phyloP scores from a whole-genome alignment of 148 eudicot species.

The Camellia granthamiana region DNA sequence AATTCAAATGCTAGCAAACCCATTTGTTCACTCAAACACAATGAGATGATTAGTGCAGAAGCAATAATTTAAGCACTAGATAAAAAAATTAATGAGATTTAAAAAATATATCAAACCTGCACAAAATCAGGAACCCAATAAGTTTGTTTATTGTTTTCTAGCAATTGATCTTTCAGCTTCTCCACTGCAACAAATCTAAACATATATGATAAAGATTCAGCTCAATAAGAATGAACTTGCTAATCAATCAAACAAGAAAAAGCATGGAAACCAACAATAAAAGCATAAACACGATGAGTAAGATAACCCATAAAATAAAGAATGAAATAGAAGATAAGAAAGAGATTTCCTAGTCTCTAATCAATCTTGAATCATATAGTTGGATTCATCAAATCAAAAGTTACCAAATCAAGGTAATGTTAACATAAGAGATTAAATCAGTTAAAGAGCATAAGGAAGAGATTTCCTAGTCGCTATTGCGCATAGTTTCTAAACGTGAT shows the following conservation, averaged over 20 bases:
- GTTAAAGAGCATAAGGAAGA: not conserved
- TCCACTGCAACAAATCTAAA: no score
- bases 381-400: not conserved
- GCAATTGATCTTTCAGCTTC: no score
- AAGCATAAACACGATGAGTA: not conserved
- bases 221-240: no score
- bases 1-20: no score
- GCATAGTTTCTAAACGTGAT: not conserved
- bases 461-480: no score
- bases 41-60: no score
- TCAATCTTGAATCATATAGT: not conserved
- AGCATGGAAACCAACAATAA: not conserved
- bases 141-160: slow-evolving; percentile 23
- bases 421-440: not conserved
- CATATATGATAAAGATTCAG: no score
- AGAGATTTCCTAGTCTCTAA: no score
- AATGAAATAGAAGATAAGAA: no score
- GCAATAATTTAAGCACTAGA: no score
- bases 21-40: no score
- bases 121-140: slow-evolving; percentile 98
- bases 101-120: slow-evolving; percentile 43
- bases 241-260: not conserved
- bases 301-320: not conserved
- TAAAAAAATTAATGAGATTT: not conserved
- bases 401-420: not conserved